Base-by-base conservation (phyloP, 2,329 filamentous ascomycete genomes). In the Colletotrichum sp. region DNA sequence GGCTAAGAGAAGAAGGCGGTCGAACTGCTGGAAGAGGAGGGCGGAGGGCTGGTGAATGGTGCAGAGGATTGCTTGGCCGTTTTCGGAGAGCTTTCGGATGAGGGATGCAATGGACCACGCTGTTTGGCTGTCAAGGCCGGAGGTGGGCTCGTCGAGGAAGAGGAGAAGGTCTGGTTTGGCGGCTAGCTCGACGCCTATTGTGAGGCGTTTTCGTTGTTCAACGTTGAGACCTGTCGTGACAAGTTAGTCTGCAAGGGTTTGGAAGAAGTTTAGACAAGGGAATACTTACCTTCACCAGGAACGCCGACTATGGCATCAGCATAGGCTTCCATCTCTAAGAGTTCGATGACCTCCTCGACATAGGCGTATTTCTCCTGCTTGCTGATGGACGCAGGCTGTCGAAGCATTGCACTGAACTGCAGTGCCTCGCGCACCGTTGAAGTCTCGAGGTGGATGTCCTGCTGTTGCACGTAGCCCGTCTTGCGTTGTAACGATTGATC, bases 121-220 rank as follows among this genome's bases (percentile, higher is more conserved):
- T 2, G 93, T 95, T 81, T 95, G 93, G 79, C 89, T 92, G 82
- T 95, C 94, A 10, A 95, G 88, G 81, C 94, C 94, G 9, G 93
- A 95, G 7, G 94, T 95, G 4, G 94, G 94, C 80, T 95, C 94
- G 79, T 96, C 94, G n/a, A 95, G 87, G 87, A 95, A 95, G 15
- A 95, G 88, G 64, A 95, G 88, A 4, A 95, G 85, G 59, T 93
- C 89, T 1, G 94, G 94, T 80, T 93, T 94, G 1, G 94, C 94
- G 18, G 93, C 93, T 7, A 96, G 86, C 81, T 95, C 94, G 3
- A 95, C 93, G 80, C 93, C 94, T 73, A 95, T 95, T 0, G 94
- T 95, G 10, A 95, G 87, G 76, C 93, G 90, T 55, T 88, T 88
- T 18, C 86, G 79, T 69, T 88, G 85, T 76, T 88, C 86, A 2